A percentile compares a stretch with the other conserved stretches of the same genome.
Evolutionary conservation across 805 yeast genomes (phyloP).

Genomic region (Torulaspora gathmanii): DNA sequence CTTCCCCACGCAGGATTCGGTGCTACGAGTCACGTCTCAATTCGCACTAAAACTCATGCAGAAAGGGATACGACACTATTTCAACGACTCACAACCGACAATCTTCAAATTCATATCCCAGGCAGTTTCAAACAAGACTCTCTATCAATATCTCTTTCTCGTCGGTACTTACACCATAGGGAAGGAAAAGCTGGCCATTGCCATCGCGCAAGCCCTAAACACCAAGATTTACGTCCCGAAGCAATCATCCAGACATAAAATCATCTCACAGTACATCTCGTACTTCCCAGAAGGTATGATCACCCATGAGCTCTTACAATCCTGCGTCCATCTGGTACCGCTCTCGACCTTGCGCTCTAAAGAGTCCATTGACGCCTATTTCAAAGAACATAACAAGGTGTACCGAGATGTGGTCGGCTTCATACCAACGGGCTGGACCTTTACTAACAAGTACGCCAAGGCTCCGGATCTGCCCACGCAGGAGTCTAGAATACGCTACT

Average conservation of each 20-base stretch:
- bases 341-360: constrained; percentile 50
- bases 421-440: constrained; percentile 91
- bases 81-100: constrained; percentile 28
- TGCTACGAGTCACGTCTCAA: constrained; percentile 55
- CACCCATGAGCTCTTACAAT: constrained; percentile 41
- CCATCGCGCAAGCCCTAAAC: constrained; percentile 48
- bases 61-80: constrained; percentile 24
- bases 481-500: constrained; percentile 17
- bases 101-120: constrained; percentile 38
- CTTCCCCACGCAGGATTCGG: constrained; percentile 73
- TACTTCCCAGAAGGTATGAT: constrained; percentile 43
- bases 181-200: constrained; percentile 77
- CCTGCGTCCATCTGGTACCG: constrained; percentile 69
- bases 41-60: constrained; percentile 43
- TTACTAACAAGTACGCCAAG: constrained; percentile 31
- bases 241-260: constrained; percentile 41
- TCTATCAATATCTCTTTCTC: constrained; percentile 31
- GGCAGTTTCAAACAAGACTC: neutral
- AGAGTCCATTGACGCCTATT: constrained; percentile 30
- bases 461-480: constrained; percentile 12
- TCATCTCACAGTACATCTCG: constrained; percentile 43
- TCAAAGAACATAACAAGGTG: constrained; percentile 17
- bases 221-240: constrained; percentile 48
- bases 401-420: constrained; percentile 53
- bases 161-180: constrained; percentile 93